Conservation (phyloP, 805 yeast species). For the Schwanniomyces vanrijiae region DNA sequence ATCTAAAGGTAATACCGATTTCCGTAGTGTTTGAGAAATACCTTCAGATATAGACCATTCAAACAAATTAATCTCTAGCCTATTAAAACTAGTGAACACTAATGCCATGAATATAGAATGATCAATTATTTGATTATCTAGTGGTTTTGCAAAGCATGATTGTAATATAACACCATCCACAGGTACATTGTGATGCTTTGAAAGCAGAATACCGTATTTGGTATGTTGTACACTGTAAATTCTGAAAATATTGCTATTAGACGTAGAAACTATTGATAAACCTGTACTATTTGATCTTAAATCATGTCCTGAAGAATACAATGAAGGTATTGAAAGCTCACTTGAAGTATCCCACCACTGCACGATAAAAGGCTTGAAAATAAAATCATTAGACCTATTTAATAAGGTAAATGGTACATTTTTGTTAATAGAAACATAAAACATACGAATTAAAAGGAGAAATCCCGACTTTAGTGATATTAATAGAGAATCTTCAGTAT, state of each 20-base stretch:
- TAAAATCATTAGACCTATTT: constrained; percentile 8
- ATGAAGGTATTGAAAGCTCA: constrained; percentile 10
- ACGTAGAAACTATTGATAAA: constrained; percentile 34
- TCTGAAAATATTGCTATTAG: constrained; percentile 36
- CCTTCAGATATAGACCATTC: constrained; percentile 42
- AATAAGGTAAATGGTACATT: constrained; percentile 26
- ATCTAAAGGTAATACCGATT: constrained; percentile 40
- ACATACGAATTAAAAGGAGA: constrained; percentile 38
- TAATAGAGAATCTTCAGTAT: constrained; percentile 39
- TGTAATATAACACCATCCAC: constrained; percentile 43
- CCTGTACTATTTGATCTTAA: constrained; percentile 40
- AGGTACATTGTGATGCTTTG: constrained; percentile 37
- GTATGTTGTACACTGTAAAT: constrained; percentile 37
- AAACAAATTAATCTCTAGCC: constrained; percentile 37
- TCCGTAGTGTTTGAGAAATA: constrained; percentile 26
- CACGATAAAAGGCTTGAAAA: constrained; percentile 44
- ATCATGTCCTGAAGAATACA: constrained; percentile 24
- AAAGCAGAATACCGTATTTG: constrained; percentile 36
- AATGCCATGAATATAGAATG: constrained; percentile 36
- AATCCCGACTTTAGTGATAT: constrained; percentile 41
- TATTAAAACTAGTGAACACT: constrained; percentile 34
- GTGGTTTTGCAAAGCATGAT: constrained; percentile 42
- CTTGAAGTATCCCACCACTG: constrained; percentile 48
- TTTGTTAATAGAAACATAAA: constrained; percentile 30
- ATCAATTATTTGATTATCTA: constrained; percentile 18